Evolutionary conservation across 805 yeast species (phyloP).

Genomic region (Candida qinlingensis): DNA sequence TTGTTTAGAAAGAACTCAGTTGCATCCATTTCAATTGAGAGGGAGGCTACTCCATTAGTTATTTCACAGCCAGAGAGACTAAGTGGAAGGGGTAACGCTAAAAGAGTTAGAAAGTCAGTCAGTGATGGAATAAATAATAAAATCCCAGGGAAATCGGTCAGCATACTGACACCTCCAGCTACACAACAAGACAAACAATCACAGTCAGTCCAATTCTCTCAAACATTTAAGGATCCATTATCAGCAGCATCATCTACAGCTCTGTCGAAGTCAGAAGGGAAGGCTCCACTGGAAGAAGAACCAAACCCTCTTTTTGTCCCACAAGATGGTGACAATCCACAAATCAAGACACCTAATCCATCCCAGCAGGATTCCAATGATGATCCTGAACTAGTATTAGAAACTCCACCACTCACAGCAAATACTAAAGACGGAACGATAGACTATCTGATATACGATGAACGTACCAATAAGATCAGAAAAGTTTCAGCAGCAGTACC

Average conservation of each 20-base stretch:
- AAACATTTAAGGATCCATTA: not conserved
- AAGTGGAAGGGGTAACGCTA: not conserved
- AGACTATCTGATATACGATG: slow-evolving; percentile 3
- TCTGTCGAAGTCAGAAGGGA: slow-evolving; percentile 4
- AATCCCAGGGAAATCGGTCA: not conserved
- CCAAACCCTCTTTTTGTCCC: not conserved
- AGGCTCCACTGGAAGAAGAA: slow-evolving; percentile 6
- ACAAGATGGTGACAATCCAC: not conserved
- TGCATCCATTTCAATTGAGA: not conserved
- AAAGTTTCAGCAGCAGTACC: slow-evolving; percentile 12
- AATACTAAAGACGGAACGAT: no score
- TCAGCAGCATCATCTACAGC: not conserved
- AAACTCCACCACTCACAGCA: no score
- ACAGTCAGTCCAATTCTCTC: not conserved
- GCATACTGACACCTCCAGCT: slow-evolving; percentile 12
- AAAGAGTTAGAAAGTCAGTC: not conserved
- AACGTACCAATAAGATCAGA: not conserved
- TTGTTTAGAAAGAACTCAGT: slow-evolving; percentile 27
- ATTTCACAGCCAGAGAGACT: slow-evolving; percentile 1
- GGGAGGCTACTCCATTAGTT: slow-evolving; percentile 3
- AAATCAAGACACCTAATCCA: no score
- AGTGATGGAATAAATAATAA: not conserved
- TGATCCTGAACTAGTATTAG: no score
- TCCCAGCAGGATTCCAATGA: no score
- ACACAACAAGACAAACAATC: slow-evolving; percentile 3